A percentile compares a stretch with the other conserved stretches of the same genome.
Conservation (phyloP, 495 filamentous ascomycete species). For the Annulohypoxylon bovei region DNA sequence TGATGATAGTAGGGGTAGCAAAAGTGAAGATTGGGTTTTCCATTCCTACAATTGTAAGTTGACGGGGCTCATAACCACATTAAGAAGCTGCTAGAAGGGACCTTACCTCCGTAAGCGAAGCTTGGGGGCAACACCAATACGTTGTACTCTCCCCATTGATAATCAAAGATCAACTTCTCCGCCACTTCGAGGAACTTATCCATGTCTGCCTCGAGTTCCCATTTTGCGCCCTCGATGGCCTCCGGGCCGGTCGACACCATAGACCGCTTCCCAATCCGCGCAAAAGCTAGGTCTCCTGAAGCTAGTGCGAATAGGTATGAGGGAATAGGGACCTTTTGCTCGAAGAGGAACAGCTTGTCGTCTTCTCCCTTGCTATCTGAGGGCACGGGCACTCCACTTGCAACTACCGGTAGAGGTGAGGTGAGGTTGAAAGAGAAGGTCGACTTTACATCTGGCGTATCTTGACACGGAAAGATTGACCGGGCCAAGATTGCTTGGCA, state of each 20-base stretch:
- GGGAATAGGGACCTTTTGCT: slow-evolving; percentile 90
- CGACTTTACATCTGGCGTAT: slow-evolving; percentile 94
- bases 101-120: slow-evolving; percentile 77
- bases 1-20: slow-evolving; percentile 91
- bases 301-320: slow-evolving; percentile 93
- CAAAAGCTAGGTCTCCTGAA: slow-evolving; percentile 86
- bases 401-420: slow-evolving; percentile 86
- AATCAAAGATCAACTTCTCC: slow-evolving; percentile 88
- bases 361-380: slow-evolving; percentile 57
- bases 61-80: neutral
- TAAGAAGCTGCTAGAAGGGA: neutral
- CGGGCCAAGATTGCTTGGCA: slow-evolving; percentile 96
- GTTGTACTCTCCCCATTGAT: slow-evolving; percentile 95
- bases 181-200: slow-evolving; percentile 90
- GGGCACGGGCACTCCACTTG: slow-evolving; percentile 80
- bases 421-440: slow-evolving; percentile 88
- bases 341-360: slow-evolving; percentile 77
- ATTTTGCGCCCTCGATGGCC: slow-evolving; percentile 82
- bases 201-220: slow-evolving; percentile 88
- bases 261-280: slow-evolving; percentile 84
- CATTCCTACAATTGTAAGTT: slow-evolving; percentile 70
- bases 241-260: slow-evolving; percentile 87
- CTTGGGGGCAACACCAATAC: slow-evolving; percentile 88
- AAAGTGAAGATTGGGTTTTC: slow-evolving; percentile 96
- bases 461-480: slow-evolving; percentile 94